A percentile compares a stretch with the other conserved stretches of the same genome.
phyloP scores from a whole-genome alignment of 768 basidiomycete species.

The Strobilomyces echinocephalus region DNA sequence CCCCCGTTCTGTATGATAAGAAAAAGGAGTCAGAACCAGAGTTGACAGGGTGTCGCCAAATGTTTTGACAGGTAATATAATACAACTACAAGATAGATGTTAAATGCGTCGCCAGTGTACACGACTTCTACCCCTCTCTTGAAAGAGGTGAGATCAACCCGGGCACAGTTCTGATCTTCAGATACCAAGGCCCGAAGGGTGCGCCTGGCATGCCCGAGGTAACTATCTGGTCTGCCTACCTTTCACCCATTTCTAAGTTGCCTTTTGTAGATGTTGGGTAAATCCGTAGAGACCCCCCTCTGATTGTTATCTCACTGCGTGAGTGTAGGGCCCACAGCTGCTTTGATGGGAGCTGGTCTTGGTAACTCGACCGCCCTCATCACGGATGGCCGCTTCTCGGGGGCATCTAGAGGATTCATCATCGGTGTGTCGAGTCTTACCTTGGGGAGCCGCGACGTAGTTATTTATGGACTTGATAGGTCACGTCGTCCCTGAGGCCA shows the following conservation, averaged over 20 bases:
- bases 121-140: conserved; percentile 69
- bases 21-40: background rate
- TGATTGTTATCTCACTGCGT: conserved; percentile 1
- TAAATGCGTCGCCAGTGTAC: conserved; percentile 40
- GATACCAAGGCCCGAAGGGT: conserved; percentile 87
- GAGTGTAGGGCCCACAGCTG: conserved; percentile 64
- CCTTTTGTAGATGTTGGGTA: conserved; percentile 42
- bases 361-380: conserved; percentile 74
- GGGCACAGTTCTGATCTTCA: conserved; percentile 74
- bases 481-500: conserved; percentile 61
- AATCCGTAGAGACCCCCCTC: background rate
- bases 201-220: conserved; percentile 92
- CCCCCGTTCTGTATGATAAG: background rate
- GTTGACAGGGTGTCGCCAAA: conserved; percentile 59
- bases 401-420: conserved; percentile 67
- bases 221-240: conserved; percentile 2
- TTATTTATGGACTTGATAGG: conserved; percentile 43
- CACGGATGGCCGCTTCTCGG: conserved; percentile 88
- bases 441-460: conserved; percentile 16
- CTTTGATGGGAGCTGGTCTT: conserved; percentile 80
- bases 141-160: conserved; percentile 69
- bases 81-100: background rate
- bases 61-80: conserved; percentile 63
- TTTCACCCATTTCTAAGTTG: background rate
- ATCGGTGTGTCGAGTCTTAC: conserved; percentile 36